Evolutionary conservation across 106 monocot genomes (phyloP).

Genomic region (Apostasia ramifera): DNA sequence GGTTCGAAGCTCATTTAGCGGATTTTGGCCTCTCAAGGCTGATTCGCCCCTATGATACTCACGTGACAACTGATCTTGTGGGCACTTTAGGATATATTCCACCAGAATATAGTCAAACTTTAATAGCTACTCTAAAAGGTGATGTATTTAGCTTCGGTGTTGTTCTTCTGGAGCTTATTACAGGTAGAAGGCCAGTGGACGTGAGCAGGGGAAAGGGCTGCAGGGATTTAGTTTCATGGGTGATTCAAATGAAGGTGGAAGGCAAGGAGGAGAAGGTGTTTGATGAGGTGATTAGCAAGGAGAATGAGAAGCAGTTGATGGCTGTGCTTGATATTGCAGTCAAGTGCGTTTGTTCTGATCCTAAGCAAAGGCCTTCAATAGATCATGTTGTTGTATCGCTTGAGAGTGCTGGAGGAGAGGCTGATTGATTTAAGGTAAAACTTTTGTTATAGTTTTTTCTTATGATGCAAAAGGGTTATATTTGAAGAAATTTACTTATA

Average conservation of each 20-base stretch:
- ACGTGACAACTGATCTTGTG: conserved; percentile 63
- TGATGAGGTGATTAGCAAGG: conserved; percentile 29
- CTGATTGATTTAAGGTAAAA: conserved; percentile 3
- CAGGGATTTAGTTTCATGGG: conserved; percentile 52
- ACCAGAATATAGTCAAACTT: conserved; percentile 54
- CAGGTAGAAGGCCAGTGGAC: conserved; percentile 50
- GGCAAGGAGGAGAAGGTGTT: conserved; percentile 43
- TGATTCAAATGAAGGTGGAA: conserved; percentile 44
- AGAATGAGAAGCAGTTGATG: conserved; percentile 35
- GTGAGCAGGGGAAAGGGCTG: conserved; percentile 45
- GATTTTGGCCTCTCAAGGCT: conserved; percentile 69
- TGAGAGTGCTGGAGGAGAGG: conserved; percentile 25
- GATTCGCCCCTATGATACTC: conserved; percentile 49
- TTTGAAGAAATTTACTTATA: no score
- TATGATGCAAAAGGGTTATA: no score
- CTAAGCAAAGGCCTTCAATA: conserved; percentile 44
- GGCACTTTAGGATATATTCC: conserved; percentile 70
- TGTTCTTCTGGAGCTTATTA: conserved; percentile 52
- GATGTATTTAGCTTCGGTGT: conserved; percentile 67
- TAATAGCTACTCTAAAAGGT: conserved; percentile 46
- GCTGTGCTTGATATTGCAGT: conserved; percentile 52
- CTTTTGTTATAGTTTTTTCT: not conserved
- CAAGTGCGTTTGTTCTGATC: conserved; percentile 36
- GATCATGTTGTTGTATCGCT: conserved; percentile 60
- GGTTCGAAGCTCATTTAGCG: conserved; percentile 52